Base-by-base conservation (phyloP, 306 rosid species). In the Cucurbita argyrosperma region DNA sequence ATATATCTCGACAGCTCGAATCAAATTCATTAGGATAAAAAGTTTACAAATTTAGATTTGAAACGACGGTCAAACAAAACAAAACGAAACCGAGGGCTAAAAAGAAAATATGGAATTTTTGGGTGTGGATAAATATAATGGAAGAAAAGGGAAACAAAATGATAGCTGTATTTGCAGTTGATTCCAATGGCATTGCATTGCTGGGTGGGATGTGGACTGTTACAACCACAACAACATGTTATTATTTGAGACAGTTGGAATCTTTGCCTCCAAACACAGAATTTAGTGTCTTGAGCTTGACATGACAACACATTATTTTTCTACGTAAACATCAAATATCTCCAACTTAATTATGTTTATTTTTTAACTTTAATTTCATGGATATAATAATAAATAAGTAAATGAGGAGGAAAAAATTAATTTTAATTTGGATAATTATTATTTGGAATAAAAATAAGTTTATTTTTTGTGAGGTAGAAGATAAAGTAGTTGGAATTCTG, bases 241-340 rank as follows among this genome's bases (percentile, higher is more conserved):
- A 45, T 40, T 39, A 53, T 73, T 73, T 55, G 8, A 73, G 76
- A 73, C 67, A 73, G 66, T 73, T 73, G 76, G 76, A 73, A 73
- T 73, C 76, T 56, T 73, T 73, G 66, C 76, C 65, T 58, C 65
- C 76, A 55, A 68, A 68, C 43, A 46, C 13, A 46, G 21, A 73
- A n/a, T 55, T 46, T 56, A 38, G 57, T 54, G 43, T 71, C 45
- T 71, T 51, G 16, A 49, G 30, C 14, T 50, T 51, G 57, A 71
- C 61, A 38, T 51, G 60, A 71, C 75, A 35, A 51, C 75, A 54
- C 63, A 54, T 39, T 54, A 38, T 40, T 6, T 54, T 13, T 38
- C 45, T 37, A 18, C 18, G 42, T 18, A 47, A 0, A 70, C n/a
- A 43, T 43, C 47, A 6, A 43, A 43, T 3, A 30, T 30, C 35